Conservation (phyloP, 1,284 basidiomycete genomes). For the Leccinum proximum region DNA sequence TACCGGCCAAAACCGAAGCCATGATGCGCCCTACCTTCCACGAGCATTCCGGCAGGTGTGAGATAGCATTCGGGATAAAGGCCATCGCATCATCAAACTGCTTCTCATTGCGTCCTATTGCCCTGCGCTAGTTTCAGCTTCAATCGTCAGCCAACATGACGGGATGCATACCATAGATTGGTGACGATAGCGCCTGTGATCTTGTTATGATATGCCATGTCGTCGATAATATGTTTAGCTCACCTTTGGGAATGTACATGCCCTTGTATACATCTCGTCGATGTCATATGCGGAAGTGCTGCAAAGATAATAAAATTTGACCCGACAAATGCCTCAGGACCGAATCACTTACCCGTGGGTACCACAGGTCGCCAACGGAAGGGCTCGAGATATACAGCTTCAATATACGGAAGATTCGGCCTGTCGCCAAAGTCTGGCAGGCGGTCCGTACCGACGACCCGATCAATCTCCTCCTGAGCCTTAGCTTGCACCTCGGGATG, state of each 20-base stretch:
- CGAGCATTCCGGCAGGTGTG: slow-evolving; percentile 13
- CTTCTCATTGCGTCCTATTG: slow-evolving; percentile 24
- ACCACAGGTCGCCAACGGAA: slow-evolving; percentile 25
- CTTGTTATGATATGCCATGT: neutral
- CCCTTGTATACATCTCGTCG: slow-evolving; percentile 27
- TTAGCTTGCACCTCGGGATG: slow-evolving; percentile 25
- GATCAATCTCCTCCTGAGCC: slow-evolving; percentile 27
- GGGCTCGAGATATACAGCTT: slow-evolving; percentile 24
- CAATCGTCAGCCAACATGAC: neutral
- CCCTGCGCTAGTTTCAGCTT: slow-evolving; percentile 16
- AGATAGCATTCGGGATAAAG: slow-evolving; percentile 29
- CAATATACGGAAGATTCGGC: slow-evolving; percentile 25
- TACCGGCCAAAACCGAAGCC: slow-evolving; percentile 30
- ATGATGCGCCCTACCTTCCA: neutral
- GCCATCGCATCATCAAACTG: slow-evolving; percentile 20
- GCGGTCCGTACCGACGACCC: slow-evolving; percentile 25
- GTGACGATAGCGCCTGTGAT: slow-evolving; percentile 20
- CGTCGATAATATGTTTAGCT: slow-evolving; percentile 1
- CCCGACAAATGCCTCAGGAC: neutral
- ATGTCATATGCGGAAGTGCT: slow-evolving; percentile 29
- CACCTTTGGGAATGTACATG: slow-evolving; percentile 32
- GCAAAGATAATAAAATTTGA: neutral
- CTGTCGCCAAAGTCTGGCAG: slow-evolving; percentile 30
- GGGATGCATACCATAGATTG: slow-evolving; percentile 26
- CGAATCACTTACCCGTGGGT: slow-evolving; percentile 20